These are phyloP conservation scores for Hibiscus mutabilis DNA, from an alignment of 345 rosid species.

Conservation along the genomic window DNA sequence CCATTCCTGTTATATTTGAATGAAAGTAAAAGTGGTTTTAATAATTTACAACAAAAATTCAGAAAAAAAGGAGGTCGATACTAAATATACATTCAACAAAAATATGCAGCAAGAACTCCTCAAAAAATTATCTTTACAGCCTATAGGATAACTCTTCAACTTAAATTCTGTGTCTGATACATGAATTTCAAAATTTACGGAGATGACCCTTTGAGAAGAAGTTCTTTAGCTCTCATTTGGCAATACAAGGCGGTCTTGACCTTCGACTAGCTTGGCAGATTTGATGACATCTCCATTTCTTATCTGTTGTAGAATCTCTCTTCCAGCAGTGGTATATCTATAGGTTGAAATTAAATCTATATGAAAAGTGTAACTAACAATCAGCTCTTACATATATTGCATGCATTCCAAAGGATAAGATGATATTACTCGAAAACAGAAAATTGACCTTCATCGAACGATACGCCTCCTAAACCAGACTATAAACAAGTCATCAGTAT, in stretches of 20 bases:
- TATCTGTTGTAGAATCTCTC: slow-evolving; percentile 73
- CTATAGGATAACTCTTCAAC: too few species aligned
- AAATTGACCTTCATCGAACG: slow-evolving; percentile 92
- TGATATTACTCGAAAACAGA: slow-evolving; percentile 69
- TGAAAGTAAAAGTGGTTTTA: too few species aligned
- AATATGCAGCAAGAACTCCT: too few species aligned
- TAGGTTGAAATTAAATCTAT: not conserved
- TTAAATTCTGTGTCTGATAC: too few species aligned
- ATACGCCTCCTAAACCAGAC: slow-evolving; percentile 90
- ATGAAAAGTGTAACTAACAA: not conserved
- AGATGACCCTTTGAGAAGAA: not conserved
- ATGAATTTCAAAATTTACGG: too few species aligned
- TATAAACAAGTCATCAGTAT: slow-evolving; percentile 13
- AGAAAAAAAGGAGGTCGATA: too few species aligned
- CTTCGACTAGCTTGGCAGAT: slow-evolving; percentile 64
- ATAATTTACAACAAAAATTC: too few species aligned
- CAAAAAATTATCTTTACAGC: too few species aligned
- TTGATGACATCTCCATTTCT: slow-evolving; percentile 69
- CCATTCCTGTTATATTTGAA: too few species aligned
- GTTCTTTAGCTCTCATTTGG: slow-evolving; percentile 39
- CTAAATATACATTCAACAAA: too few species aligned
- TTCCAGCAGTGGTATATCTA: slow-evolving; percentile 71
- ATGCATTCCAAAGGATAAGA: not conserved
- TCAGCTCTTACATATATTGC: not conserved
- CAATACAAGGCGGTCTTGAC: slow-evolving; percentile 73